Evolutionary conservation across 2,329 filamentous ascomycete genomes (phyloP).

Genomic region (Blastomyces silverae): DNA sequence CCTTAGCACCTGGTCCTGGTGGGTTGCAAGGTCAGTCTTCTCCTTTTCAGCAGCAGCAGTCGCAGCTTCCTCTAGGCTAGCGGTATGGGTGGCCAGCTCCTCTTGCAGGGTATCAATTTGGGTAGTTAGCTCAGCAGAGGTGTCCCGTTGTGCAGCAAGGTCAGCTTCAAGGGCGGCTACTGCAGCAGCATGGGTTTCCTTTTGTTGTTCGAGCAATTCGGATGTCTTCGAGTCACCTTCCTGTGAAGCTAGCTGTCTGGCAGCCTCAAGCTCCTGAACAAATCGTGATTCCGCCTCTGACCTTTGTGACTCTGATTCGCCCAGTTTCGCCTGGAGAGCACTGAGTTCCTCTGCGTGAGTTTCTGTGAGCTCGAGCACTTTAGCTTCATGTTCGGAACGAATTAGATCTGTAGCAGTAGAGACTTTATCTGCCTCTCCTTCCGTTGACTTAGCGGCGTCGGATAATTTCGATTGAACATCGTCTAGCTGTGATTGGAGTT

Average conservation of each 20-base stretch:
- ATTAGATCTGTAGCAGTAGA: conserved; percentile 12
- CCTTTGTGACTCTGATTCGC: conserved; percentile 33
- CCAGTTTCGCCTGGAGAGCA: conserved; percentile 31
- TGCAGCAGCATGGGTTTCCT: conserved; percentile 33
- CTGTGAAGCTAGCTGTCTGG: conserved; percentile 32
- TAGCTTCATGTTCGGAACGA: conserved; percentile 21
- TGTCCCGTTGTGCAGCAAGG: conserved; percentile 19
- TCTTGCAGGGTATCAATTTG: conserved; percentile 19
- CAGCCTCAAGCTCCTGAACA: conserved; percentile 36
- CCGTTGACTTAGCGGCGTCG: conserved; percentile 15
- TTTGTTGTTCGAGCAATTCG: conserved; percentile 34
- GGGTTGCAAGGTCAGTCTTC: conserved; percentile 26
- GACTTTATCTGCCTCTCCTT: conserved; percentile 15
- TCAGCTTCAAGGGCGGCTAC: conserved; percentile 20
- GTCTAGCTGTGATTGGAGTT: conserved; percentile 19
- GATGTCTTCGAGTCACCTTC: conserved; percentile 34
- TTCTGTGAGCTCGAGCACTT: conserved; percentile 19
- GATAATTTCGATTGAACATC: conserved; percentile 18
- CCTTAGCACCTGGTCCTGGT: conserved; percentile 19
- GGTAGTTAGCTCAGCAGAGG: conserved; percentile 15
- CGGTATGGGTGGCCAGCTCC: conserved; percentile 28
- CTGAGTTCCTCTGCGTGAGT: conserved; percentile 20
- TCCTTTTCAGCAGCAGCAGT: conserved; percentile 30
- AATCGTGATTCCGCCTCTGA: conserved; percentile 36
- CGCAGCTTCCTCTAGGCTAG: conserved; percentile 27